Evolutionary conservation across 345 rosid genomes (phyloP).

Genomic region (Noccaea bulbosa): DNA sequence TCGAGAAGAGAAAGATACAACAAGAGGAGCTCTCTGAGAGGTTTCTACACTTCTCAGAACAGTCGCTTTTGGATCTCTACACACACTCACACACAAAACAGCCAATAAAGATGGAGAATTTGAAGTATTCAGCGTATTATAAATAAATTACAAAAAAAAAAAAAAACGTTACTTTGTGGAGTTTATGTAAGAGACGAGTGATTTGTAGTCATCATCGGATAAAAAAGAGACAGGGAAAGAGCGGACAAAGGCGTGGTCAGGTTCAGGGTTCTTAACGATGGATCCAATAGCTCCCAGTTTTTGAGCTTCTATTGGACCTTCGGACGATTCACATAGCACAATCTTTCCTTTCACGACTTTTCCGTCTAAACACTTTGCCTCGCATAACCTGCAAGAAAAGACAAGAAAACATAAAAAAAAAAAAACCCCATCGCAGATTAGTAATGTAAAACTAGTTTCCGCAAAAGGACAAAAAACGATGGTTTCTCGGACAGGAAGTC

Average conservation of each 20-base stretch:
- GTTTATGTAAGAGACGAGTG: slow-evolving; percentile 33
- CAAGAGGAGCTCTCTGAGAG: slow-evolving; percentile 38
- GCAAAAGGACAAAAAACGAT: background rate
- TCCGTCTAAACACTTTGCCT: slow-evolving; percentile 29
- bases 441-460: background rate
- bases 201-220: background rate
- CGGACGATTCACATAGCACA: slow-evolving; percentile 29
- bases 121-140: background rate
- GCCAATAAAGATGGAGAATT: background rate
- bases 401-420: too few species aligned
- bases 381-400: slow-evolving; percentile 35
- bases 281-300: slow-evolving; percentile 47
- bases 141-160: background rate
- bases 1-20: slow-evolving; percentile 44
- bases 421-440: background rate
- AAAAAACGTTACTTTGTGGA: slow-evolving; percentile 42
- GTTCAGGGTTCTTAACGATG: slow-evolving; percentile 3
- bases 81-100: background rate
- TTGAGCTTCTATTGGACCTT: slow-evolving; percentile 13
- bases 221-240: slow-evolving; percentile 42
- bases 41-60: slow-evolving; percentile 40
- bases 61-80: slow-evolving; percentile 37
- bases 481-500: slow-evolving; percentile 24
- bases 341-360: slow-evolving; percentile 49
- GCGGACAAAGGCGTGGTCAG: slow-evolving; percentile 12